Base-by-base conservation (phyloP, 2,329 filamentous ascomycete species). In the Diaporthe citrichinensis region DNA sequence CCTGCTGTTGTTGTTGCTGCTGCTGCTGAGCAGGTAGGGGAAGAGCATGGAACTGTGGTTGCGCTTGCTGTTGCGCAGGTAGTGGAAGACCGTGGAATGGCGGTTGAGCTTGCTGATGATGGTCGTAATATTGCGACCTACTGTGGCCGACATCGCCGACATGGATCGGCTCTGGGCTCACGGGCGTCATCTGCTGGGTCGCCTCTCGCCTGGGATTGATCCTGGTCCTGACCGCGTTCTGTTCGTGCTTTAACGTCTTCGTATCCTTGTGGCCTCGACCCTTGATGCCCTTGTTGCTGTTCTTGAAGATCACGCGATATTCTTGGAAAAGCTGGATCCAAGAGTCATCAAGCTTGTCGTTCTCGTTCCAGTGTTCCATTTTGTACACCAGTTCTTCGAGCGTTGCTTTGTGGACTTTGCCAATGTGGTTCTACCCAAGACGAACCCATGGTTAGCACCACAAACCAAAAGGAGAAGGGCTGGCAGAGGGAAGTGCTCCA, bases 221-320 rank as follows among this genome's bases (percentile, higher is more conserved):
- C 34, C 44, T 62, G 36, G 9, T 28, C 25, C 58, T 41, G 58
- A 36, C 58, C 34, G 49, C 34, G 17, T 55, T 62, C 8, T 51
- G 57, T 77, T 76, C 36, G 28, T 79, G 78, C 61, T 82, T 82
- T 72, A 95, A 28, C 23, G 23, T 93, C 75, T 92, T 92, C 74
- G 95, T 89, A 79, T 96, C 94, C 82, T 96, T 97, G 31, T 55
- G 65, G 58, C 97, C 97, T 61, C 97, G 92, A 15, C 97, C 97
- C 85, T 98, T 98, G 87, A 98, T 98, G 1, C 97, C 97, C 84
- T 98, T 98, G 89, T 98, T 98, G 85, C 94, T 96, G 85, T 98
- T 97, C 87, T 98, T 98, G 89, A 98, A 98, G n/a, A 98, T 88
- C 0, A 89, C 89, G 5, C 92, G 90, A 82, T 98, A 97, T 85